A percentile compares a stretch with the other conserved stretches of the same genome.
phyloP scores from a whole-genome alignment of 768 basidiomycete species.

The Tulasnella sp. region DNA sequence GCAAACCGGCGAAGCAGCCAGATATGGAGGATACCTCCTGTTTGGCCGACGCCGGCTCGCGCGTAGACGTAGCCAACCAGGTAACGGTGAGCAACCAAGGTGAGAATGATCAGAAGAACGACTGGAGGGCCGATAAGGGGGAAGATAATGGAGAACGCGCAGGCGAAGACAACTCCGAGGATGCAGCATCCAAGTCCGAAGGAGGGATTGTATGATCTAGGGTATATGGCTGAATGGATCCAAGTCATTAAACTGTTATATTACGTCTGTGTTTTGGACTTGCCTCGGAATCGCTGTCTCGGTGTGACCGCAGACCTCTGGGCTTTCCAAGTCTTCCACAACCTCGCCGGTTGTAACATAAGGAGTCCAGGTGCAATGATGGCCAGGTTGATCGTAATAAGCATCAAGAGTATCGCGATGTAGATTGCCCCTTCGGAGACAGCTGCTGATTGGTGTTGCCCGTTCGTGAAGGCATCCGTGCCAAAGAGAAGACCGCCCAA shows the following conservation, averaged over 20 bases:
- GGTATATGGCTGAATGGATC: constrained; percentile 46
- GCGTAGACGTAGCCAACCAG: constrained; percentile 69
- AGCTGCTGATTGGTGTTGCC: constrained; percentile 25
- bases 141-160: constrained; percentile 62
- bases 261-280: constrained; percentile 18
- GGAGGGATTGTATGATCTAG: constrained; percentile 56
- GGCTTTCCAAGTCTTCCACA: constrained; percentile 45
- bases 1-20: constrained; percentile 67
- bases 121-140: constrained; percentile 66
- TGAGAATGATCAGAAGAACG: constrained; percentile 49
- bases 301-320: constrained; percentile 59
- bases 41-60: constrained; percentile 52
- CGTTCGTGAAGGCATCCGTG: constrained; percentile 42
- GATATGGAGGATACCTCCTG: constrained; percentile 60
- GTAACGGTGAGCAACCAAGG: constrained; percentile 68
- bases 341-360: constrained; percentile 55
- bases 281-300: constrained; percentile 67
- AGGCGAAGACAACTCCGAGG: constrained; percentile 58
- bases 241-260: background rate
- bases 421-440: constrained; percentile 63
- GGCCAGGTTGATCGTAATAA: constrained; percentile 50
- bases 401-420: constrained; percentile 49
- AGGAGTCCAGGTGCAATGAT: constrained; percentile 60
- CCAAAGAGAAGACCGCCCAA: constrained; percentile 64
- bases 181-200: constrained; percentile 55